Conservation (phyloP, 441 rosid species). For the Adansonia grandidieri region DNA sequence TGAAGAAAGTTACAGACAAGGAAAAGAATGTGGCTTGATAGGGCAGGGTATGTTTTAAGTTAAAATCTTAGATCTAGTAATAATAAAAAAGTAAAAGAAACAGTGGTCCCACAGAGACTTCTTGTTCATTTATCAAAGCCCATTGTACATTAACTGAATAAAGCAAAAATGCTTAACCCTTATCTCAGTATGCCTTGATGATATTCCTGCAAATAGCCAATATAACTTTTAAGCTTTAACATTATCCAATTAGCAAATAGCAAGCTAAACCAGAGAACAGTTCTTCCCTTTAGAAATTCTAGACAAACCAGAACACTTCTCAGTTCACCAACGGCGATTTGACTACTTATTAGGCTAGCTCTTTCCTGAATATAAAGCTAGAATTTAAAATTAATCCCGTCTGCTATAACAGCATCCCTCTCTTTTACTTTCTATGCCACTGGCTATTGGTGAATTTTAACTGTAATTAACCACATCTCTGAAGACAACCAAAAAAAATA, state of each 20-base stretch:
- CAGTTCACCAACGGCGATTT: not conserved
- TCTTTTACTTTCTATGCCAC: slow-evolving; percentile 15
- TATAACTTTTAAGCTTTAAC: not conserved
- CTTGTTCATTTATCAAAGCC: too few species aligned
- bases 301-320: slow-evolving; percentile 13
- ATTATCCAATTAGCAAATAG: not conserved
- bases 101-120: too few species aligned
- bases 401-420: slow-evolving; percentile 10
- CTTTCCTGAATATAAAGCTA: slow-evolving; percentile 10
- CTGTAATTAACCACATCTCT: slow-evolving; percentile 1
- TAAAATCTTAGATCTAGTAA: too few species aligned
- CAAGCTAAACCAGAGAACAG: not conserved
- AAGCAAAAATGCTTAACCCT: too few species aligned
- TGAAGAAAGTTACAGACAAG: not conserved
- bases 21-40: not conserved
- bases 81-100: too few species aligned
- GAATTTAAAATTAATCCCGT: slow-evolving; percentile 5
- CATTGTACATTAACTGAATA: not conserved
- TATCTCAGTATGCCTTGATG: too few species aligned
- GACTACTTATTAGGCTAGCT: slow-evolving; percentile 9
- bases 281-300: not conserved
- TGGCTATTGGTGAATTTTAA: not conserved
- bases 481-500: not conserved
- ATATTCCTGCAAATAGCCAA: too few species aligned
- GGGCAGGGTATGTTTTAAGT: not conserved